Base-by-base conservation (phyloP, 2,329 filamentous ascomycete species). In the Paramyrothecium roridum region DNA sequence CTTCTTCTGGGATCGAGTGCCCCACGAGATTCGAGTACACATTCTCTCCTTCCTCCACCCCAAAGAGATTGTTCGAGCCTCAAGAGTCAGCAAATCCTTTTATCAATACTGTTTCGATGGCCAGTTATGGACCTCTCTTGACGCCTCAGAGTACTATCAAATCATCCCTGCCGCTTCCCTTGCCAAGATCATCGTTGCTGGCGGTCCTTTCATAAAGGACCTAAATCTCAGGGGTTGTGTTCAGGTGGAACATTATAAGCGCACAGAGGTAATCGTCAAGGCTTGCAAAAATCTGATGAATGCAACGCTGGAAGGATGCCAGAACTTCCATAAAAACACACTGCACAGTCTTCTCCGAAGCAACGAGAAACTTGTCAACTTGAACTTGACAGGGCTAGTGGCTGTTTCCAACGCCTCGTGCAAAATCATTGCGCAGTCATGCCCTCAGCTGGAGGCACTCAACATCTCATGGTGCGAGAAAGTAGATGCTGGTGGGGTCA, bases 401-500 rank as follows among this genome's bases (percentile, higher is more conserved):
- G 87, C 87, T 13, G 89, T 93, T 16, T 91, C 88, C 30, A 96
- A 96, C 67, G 84, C 84, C 21, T 90, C 91, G 1, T 93, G 96
- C 83, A 90, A 88, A 66, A 91, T 96, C 57, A 88, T 99, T 57
- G 87, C 90, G 1, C 80, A 88, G 53, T 87, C 88, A 43, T 98
- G 93, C 64, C 86, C 87, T 1, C 86, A 88, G 50, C 78, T 99
- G n/a, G 87, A 96, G 70, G 81, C 84, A 54, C 81, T 98, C 61
- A 96, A 97, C 65, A 84, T 98, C 20, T 96, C 92, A 0, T 98
- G 93, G 91, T 99, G 95, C 75, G 87, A 86, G 61, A 88, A 91
- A 57, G 85, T 97, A 67, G 88, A 95, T 65, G 88, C 90, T 10
- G 78, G 83, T 13, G 93, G 92, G 4, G 76, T 98, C 53, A 84